These are phyloP conservation scores for Nannochloropsis gaditana DNA, from an alignment of 108 stramenopile genomes.

Conservation along the genomic window DNA sequence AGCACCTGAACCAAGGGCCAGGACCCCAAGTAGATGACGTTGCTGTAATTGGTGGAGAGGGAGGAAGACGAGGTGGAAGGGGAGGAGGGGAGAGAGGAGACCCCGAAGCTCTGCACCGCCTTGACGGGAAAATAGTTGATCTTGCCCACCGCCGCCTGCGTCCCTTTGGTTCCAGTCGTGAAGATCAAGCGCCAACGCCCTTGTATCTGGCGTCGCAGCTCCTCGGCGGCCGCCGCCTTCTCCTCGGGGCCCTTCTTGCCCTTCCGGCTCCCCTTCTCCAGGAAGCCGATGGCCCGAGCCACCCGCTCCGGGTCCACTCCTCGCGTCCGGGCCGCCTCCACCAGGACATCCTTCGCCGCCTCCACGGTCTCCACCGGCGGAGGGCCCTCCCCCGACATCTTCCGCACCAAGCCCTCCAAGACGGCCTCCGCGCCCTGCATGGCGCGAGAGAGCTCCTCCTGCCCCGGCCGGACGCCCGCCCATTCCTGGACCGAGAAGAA, in stretches of 20 bases:
- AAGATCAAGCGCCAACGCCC: background rate
- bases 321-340: background rate
- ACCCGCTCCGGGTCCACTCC: background rate
- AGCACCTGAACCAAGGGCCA: background rate
- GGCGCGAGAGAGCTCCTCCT: background rate
- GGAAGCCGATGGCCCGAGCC: background rate
- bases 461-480: background rate
- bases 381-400: background rate
- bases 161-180: background rate
- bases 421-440: background rate
- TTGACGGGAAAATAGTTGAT: constrained; percentile 8
- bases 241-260: background rate
- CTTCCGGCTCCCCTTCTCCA: background rate
- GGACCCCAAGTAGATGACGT: background rate
- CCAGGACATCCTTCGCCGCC: background rate
- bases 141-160: background rate
- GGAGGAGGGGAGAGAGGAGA: background rate
- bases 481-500: background rate
- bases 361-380: background rate
- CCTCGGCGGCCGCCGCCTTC: background rate
- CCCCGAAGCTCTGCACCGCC: constrained; percentile 3
- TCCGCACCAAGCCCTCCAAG: background rate
- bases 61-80: background rate
- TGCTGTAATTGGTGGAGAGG: background rate
- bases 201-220: background rate